Percentiles rank a stretch among this genome's conserved stretches.
phyloP scores from a whole-genome alignment of 2,329 filamentous ascomycete species.

The Colletotrichum spaethianum region DNA sequence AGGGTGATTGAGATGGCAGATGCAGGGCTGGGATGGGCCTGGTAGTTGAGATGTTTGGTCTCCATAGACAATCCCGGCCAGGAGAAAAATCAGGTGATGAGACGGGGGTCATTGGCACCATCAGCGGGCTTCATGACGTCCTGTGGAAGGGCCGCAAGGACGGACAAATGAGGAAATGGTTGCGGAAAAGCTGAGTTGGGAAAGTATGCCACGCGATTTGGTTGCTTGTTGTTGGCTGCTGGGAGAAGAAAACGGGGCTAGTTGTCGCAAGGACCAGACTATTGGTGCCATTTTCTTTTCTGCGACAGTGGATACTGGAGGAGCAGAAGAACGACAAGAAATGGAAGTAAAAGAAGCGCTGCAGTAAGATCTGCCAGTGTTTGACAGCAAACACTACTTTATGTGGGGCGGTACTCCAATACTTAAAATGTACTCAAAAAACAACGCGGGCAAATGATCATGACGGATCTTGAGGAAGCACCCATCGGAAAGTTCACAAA shows the following conservation, averaged over 20 bases:
- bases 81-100: conserved; percentile 1
- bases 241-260: not conserved
- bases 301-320: not conserved
- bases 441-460: no score
- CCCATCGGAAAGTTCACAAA: not conserved
- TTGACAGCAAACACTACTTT: not conserved
- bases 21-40: conserved; percentile 21
- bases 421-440: not conserved
- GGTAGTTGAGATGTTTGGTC: conserved; percentile 6
- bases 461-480: no score
- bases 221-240: conserved; percentile 3
- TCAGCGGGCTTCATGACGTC: conserved; percentile 21
- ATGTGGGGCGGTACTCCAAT: not conserved
- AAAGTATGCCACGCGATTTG: not conserved
- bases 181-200: conserved; percentile 19
- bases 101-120: conserved; percentile 30
- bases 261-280: not conserved
- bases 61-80: not conserved
- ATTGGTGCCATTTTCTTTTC: not conserved
- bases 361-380: not conserved
- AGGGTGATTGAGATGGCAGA: conserved; percentile 36
- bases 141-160: conserved; percentile 28
- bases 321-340: not conserved
- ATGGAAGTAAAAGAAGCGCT: not conserved
- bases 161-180: conserved; percentile 37